Conservation (phyloP, 169 alveolate species). For the Cryptosporidium xiaoi region DNA sequence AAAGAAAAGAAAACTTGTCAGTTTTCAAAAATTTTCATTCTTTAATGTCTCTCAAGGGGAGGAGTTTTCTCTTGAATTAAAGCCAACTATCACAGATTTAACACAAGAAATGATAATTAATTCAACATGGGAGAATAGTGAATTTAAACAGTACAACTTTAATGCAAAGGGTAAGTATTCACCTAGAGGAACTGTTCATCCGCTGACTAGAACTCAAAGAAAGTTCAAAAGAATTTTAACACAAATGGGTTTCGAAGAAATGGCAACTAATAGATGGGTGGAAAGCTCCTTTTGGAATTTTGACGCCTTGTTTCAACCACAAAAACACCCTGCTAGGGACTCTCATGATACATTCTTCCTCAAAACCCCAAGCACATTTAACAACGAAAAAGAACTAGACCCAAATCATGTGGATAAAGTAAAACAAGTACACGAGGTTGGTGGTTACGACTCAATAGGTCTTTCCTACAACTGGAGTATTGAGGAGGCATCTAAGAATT, state of each 20-base stretch:
- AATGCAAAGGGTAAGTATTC: slow-evolving; percentile 85
- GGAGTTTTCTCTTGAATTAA: slow-evolving; percentile 73
- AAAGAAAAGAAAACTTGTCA: slow-evolving; percentile 79
- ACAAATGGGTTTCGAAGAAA: slow-evolving; percentile 97
- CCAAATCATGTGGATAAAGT: slow-evolving; percentile 91
- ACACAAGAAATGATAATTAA: slow-evolving; percentile 85
- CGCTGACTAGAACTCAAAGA: slow-evolving; percentile 87
- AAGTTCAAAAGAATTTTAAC: slow-evolving; percentile 88
- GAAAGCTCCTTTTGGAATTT: slow-evolving; percentile 99
- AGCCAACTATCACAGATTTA: slow-evolving; percentile 83
- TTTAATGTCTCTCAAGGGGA: slow-evolving; percentile 73
- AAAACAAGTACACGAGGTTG: slow-evolving; percentile 92
- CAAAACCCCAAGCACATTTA: slow-evolving; percentile 79
- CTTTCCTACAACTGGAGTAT: slow-evolving; percentile 96
- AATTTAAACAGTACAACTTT: slow-evolving; percentile 87
- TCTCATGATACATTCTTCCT: slow-evolving; percentile 99
- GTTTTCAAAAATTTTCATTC: slow-evolving; percentile 74
- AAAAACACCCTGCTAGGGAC: slow-evolving; percentile 99
- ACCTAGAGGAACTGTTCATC: slow-evolving; percentile 91
- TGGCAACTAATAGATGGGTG: slow-evolving; percentile 97
- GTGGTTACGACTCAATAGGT: slow-evolving; percentile 97
- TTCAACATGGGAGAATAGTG: slow-evolving; percentile 86
- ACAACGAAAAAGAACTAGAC: slow-evolving; percentile 75
- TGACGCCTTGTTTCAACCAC: slow-evolving; percentile 99
- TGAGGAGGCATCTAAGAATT: slow-evolving; percentile 84